A percentile compares a stretch with the other conserved stretches of the same genome.
Evolutionary conservation across 2,329 filamentous ascomycete species (phyloP).

Genomic region (Xylariaceae sp.): DNA sequence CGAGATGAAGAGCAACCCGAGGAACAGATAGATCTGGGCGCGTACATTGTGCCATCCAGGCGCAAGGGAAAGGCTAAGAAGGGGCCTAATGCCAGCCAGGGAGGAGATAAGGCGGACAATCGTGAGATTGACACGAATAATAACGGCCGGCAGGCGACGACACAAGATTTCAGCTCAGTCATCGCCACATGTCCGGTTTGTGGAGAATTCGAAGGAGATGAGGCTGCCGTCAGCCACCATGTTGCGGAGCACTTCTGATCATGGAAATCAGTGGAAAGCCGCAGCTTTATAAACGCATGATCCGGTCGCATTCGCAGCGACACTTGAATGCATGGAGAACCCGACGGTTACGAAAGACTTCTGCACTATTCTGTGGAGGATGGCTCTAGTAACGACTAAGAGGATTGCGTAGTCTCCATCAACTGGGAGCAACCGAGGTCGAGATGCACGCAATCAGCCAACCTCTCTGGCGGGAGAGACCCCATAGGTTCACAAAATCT

Average conservation of each 20-base stretch:
- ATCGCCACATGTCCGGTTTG: constrained; percentile 58
- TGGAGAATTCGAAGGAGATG: constrained; percentile 61
- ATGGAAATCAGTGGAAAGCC: background rate
- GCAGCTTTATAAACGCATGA: background rate
- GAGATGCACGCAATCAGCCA: too few relatives aligned
- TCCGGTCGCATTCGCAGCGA: background rate
- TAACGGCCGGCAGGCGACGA: constrained; percentile 6
- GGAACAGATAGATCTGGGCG: constrained; percentile 44
- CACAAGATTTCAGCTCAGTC: constrained; percentile 29
- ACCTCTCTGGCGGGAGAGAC: too few relatives aligned
- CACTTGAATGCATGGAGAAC: background rate
- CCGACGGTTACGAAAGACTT: too few relatives aligned
- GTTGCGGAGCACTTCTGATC: constrained; percentile 54
- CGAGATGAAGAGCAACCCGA: constrained; percentile 34
- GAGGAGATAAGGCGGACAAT: constrained; percentile 9
- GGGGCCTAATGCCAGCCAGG: constrained; percentile 16
- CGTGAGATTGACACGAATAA: constrained; percentile 12
- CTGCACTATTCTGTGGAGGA: background rate
- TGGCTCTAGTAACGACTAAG: background rate
- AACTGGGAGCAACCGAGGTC: too few relatives aligned
- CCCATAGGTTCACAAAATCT: too few relatives aligned
- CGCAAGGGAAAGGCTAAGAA: constrained; percentile 30
- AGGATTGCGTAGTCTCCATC: background rate
- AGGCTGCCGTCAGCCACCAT: constrained; percentile 61
- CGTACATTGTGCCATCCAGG: constrained; percentile 42